Evolutionary conservation across 2,329 filamentous ascomycete genomes (phyloP), one percentile per base, ranked within the genome.

Genomic region (Pseudogymnoascus sp.): DNA sequence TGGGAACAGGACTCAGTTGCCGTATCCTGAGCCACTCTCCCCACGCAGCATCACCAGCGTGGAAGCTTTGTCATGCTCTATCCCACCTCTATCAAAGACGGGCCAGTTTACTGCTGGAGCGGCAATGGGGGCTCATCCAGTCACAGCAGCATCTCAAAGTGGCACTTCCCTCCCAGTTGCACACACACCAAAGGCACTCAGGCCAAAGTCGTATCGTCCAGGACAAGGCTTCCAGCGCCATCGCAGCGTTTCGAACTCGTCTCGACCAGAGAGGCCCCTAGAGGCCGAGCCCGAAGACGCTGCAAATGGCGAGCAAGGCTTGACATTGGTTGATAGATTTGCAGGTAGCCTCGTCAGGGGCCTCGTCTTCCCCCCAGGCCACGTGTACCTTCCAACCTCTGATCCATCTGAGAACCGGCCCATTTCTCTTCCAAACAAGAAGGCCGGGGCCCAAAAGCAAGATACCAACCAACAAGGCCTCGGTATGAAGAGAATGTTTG

Each of bases 261-360:
- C 58, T 39, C 58, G 58, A 21, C 58, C 58, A 10, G 58, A 59
- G n/a, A 59, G 37, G 58, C 6, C 83, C 87, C 37, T 27, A 6
- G 37, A 40, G 21, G 58, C 13, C 12, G 58, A 59, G 21, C 13
- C 12, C 29, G 29, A 55, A 39, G 58, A 59, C 15, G 21, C 18
- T 59, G 15, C 58, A 37, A 59, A 27, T 37, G 35, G 58, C 33
- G 58, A 59, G 33, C 10, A 10, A 27, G 58, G 27, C 35, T 15
- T 59, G 33, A 27, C 33, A 27, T 37, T 59, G 21, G 35, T 29
- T 37, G 58, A 59, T 59, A 39, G 58, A 10, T 87, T 90, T 69
- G 86, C 88, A 3, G 91, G 92, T 8, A 93, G 89, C 66, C 82
- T 99, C 37, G 92, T 97, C 18, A 85, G 93, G 59, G 94, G 94